phyloP scores from a whole-genome alignment of 2,329 filamentous ascomycete genomes.

The Cordyceps fumosorosea region DNA sequence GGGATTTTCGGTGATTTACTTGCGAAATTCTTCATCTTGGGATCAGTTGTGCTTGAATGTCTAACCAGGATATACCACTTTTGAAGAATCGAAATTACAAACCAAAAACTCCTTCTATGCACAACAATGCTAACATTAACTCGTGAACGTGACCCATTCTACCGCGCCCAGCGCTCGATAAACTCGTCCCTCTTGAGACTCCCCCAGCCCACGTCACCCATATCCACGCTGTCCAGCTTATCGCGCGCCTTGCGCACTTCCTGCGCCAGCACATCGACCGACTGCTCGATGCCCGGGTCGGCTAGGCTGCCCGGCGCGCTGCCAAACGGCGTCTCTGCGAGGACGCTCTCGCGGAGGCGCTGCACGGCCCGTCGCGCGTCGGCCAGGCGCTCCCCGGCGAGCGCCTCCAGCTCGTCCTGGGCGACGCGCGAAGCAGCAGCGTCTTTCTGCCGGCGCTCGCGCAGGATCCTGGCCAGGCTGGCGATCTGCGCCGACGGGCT shows the following conservation, averaged over 20 bases:
- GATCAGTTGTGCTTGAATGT: neutral
- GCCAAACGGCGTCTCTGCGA: slow-evolving; percentile 45
- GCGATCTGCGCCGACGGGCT: slow-evolving; percentile 21
- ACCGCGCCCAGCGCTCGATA: slow-evolving; percentile 26
- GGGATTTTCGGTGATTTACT: neutral
- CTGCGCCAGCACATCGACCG: slow-evolving; percentile 39
- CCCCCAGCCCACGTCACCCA: slow-evolving; percentile 29
- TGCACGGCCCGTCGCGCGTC: slow-evolving; percentile 44
- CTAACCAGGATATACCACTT: neutral
- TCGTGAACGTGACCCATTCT: neutral
- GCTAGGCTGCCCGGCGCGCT: slow-evolving; percentile 32
- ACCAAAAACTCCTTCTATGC: too few relatives aligned
- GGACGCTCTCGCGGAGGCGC: slow-evolving; percentile 42
- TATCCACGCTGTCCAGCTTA: slow-evolving; percentile 32
- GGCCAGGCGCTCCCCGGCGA: slow-evolving; percentile 34
- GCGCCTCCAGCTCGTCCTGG: slow-evolving; percentile 45
- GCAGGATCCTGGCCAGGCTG: slow-evolving; percentile 29
- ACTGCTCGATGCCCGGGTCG: slow-evolving; percentile 46
- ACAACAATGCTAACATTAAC: too few relatives aligned
- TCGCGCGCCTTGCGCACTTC: slow-evolving; percentile 37
- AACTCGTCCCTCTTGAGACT: slow-evolving; percentile 46
- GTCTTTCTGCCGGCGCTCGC: slow-evolving; percentile 36
- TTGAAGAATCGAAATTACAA: neutral
- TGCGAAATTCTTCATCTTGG: neutral
- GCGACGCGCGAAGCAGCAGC: slow-evolving; percentile 37